Evolutionary conservation across 2,329 filamentous ascomycete species (phyloP).

Genomic region (Alternaria sp.): DNA sequence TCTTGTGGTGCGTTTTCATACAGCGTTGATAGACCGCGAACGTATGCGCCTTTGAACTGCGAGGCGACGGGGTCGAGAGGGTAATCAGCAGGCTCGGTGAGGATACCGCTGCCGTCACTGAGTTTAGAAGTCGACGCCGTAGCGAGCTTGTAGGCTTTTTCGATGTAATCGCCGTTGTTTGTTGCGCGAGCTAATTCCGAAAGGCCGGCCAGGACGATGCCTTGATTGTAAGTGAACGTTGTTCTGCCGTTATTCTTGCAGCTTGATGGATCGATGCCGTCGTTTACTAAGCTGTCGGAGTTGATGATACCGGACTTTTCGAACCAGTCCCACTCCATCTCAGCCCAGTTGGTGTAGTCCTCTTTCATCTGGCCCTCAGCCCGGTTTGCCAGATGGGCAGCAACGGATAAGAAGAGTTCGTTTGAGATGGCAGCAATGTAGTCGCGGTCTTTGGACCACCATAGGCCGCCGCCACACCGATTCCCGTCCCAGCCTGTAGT

Average conservation of each 20-base stretch:
- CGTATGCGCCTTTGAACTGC: constrained; percentile 49
- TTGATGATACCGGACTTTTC: constrained; percentile 59
- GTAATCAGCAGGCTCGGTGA: constrained; percentile 37
- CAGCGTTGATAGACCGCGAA: constrained; percentile 41
- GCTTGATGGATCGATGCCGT: constrained; percentile 55
- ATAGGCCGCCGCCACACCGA: constrained; percentile 60
- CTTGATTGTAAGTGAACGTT: constrained; percentile 65
- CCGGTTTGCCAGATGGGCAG: constrained; percentile 61
- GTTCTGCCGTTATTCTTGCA: constrained; percentile 61
- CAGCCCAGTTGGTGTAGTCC: constrained; percentile 58
- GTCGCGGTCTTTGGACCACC: constrained; percentile 61
- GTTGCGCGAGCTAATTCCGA: constrained; percentile 60
- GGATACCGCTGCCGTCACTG: constrained; percentile 34
- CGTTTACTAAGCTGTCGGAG: constrained; percentile 58
- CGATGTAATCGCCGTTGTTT: constrained; percentile 32
- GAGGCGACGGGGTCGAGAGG: constrained; percentile 36
- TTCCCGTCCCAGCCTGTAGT: constrained; percentile 52
- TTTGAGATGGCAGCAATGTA: constrained; percentile 65
- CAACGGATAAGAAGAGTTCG: constrained; percentile 63
- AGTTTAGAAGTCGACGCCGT: constrained; percentile 34
- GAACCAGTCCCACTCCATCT: constrained; percentile 63
- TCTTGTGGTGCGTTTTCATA: constrained; percentile 32
- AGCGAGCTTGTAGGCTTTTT: constrained; percentile 37
- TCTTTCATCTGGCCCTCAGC: constrained; percentile 46
- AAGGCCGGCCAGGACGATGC: constrained; percentile 62